Evolutionary conservation across 306 rosid species (phyloP).

Genomic region (Elaeagnus macrophylla): DNA sequence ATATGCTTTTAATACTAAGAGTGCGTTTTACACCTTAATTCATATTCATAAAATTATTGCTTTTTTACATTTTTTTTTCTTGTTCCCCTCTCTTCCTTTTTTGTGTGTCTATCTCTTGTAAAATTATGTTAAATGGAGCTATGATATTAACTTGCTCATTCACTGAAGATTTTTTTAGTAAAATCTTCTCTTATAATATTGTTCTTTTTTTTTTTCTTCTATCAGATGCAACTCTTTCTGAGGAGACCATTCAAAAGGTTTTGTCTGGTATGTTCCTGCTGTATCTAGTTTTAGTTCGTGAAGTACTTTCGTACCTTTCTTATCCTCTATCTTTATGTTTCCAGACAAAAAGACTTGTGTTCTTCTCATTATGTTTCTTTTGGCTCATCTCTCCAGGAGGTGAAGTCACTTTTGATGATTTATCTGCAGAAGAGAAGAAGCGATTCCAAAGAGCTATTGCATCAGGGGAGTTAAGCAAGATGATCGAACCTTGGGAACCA

Average conservation of each 20-base stretch:
- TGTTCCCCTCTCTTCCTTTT: not conserved
- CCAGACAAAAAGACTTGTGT: not conserved
- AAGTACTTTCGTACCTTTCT: conserved; percentile 2
- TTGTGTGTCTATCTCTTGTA: no score
- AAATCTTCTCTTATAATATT: no score
- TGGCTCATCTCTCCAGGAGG: conserved; percentile 41
- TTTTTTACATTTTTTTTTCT: not conserved
- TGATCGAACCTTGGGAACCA: conserved; percentile 94
- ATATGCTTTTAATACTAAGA: no score
- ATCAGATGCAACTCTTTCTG: conserved; percentile 53
- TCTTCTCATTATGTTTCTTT: conserved; percentile 18
- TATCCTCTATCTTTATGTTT: not conserved
- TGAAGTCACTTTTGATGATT: conserved; percentile 63
- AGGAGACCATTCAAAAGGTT: conserved; percentile 49
- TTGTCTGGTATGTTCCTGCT: conserved; percentile 45
- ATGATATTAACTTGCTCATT: not conserved
- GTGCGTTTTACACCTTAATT: no score
- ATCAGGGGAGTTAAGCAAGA: conserved; percentile 77
- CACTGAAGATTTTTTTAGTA: not conserved
- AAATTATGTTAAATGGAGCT: not conserved
- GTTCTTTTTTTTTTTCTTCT: conserved; percentile 24
- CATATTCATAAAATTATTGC: no score
- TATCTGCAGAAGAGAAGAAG: conserved; percentile 71
- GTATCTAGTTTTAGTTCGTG: conserved; percentile 6
- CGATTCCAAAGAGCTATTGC: conserved; percentile 72